phyloP scores from a whole-genome alignment of 2,329 filamentous ascomycete genomes.

The Talaromyces sp. region DNA sequence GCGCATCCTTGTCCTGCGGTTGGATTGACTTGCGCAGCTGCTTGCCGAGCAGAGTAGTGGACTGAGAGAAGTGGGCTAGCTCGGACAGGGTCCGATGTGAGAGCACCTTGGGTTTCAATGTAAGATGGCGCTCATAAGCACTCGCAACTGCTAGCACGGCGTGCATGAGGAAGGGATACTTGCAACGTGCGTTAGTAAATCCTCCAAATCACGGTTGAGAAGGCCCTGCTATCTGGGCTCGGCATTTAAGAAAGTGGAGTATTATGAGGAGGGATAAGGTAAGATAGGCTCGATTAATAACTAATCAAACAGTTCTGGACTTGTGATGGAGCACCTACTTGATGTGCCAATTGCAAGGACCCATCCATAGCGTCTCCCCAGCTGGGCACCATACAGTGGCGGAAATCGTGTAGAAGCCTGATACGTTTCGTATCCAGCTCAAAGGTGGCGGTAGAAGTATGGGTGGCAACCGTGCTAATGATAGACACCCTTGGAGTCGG shows the following conservation, averaged over 20 bases:
- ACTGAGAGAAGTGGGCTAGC: slow-evolving; percentile 42
- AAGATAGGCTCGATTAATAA: background rate
- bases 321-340: background rate
- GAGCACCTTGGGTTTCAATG: slow-evolving; percentile 13
- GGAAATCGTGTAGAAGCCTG: background rate
- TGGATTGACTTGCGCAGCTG: slow-evolving; percentile 33
- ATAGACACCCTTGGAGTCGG: background rate
- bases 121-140: slow-evolving; percentile 26
- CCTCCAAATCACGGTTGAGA: background rate
- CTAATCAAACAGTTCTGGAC: background rate
- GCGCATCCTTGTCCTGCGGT: slow-evolving; percentile 38
- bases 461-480: background rate
- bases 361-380: background rate
- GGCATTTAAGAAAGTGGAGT: background rate
- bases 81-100: slow-evolving; percentile 33
- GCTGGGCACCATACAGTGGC: background rate
- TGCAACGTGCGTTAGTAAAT: slow-evolving; percentile 14
- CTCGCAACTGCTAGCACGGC: slow-evolving; percentile 42
- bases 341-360: background rate
- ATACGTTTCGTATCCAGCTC: background rate
- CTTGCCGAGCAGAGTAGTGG: slow-evolving; percentile 38
- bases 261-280: background rate
- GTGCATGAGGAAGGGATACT: slow-evolving; percentile 46
- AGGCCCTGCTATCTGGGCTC: background rate
- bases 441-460: background rate